Evolutionary conservation across 2,329 filamentous ascomycete species (phyloP).

Genomic region (Trichoderma atrobrunneum): DNA sequence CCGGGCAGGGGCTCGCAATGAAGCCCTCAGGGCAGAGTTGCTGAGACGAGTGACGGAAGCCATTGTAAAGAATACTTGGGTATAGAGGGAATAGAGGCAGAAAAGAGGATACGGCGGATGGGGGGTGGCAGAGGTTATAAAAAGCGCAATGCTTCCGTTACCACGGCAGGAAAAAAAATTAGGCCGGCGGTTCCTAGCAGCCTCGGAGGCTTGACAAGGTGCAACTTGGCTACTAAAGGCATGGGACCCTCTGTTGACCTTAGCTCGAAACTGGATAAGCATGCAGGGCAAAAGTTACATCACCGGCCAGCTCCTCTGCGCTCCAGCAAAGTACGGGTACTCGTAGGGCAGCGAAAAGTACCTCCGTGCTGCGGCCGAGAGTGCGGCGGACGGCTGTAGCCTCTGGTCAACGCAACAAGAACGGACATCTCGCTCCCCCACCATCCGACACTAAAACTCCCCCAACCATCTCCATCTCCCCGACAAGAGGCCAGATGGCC

Average conservation of each 20-base stretch:
- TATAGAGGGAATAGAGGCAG: conserved; percentile 7
- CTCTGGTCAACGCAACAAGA: not conserved
- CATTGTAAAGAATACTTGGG: conserved; percentile 53
- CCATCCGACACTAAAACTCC: not conserved
- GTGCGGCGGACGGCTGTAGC: not conserved
- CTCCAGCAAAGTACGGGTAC: not conserved
- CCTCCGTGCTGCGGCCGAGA: not conserved
- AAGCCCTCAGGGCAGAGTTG: conserved; percentile 77
- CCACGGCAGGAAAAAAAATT: conserved; percentile 26
- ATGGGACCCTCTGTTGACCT: conserved; percentile 3
- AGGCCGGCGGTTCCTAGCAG: conserved; percentile 22
- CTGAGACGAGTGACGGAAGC: conserved; percentile 79
- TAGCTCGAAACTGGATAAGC: conserved; percentile 10
- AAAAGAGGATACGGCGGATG: conserved; percentile 27
- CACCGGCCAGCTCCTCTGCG: not conserved
- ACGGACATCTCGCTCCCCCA: not conserved
- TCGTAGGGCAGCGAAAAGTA: conserved; percentile 2
- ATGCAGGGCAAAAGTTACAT: conserved; percentile 13
- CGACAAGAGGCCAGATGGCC: conserved; percentile 17
- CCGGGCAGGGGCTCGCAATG: conserved; percentile 64
- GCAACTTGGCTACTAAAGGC: not conserved
- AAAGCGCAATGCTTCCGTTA: conserved; percentile 32
- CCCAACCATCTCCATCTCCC: conserved; percentile 16
- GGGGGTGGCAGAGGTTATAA: conserved; percentile 36
- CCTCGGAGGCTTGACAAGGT: conserved; percentile 17